These are phyloP conservation scores for Claviceps fusiformis DNA, from an alignment of 2,329 filamentous ascomycete species.

Conservation along the genomic window DNA sequence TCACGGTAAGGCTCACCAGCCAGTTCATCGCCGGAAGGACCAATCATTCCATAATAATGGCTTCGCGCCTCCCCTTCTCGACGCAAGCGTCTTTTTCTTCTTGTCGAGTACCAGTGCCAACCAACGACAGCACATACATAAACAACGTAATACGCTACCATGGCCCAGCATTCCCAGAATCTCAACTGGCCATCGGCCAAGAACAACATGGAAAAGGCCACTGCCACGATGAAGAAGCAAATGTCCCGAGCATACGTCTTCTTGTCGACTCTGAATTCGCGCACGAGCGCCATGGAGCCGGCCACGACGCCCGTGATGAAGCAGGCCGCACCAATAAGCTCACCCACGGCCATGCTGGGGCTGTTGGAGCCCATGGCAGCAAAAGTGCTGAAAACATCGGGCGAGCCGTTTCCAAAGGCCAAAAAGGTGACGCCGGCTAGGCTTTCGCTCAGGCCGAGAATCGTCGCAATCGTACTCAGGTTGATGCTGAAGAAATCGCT, in stretches of 20 bases:
- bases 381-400: constrained; percentile 97
- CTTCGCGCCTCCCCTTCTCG: constrained; percentile 60
- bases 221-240: constrained; percentile 77
- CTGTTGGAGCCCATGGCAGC: constrained; percentile 95
- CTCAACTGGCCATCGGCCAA: constrained; percentile 71
- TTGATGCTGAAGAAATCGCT: constrained; percentile 99
- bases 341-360: constrained; percentile 90
- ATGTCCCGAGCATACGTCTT: constrained; percentile 88
- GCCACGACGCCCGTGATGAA: constrained; percentile 96
- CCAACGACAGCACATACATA: constrained; percentile 80
- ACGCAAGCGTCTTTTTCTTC: constrained; percentile 44
- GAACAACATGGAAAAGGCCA: constrained; percentile 77
- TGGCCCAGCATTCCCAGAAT: constrained; percentile 77
- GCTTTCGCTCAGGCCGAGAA: constrained; percentile 89
- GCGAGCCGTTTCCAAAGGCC: constrained; percentile 94
- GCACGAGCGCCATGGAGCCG: constrained; percentile 92
- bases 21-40: constrained; percentile 38
- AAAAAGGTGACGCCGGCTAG: constrained; percentile 92
- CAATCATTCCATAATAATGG: constrained; percentile 50
- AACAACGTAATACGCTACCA: constrained; percentile 84
- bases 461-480: constrained; percentile 76
- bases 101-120: constrained; percentile 79
- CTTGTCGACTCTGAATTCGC: constrained; percentile 81
- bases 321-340: constrained; percentile 84
- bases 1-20: constrained; percentile 49